Conservation (phyloP, 805 yeast genomes). For the Saccharomycopsis sp. region DNA sequence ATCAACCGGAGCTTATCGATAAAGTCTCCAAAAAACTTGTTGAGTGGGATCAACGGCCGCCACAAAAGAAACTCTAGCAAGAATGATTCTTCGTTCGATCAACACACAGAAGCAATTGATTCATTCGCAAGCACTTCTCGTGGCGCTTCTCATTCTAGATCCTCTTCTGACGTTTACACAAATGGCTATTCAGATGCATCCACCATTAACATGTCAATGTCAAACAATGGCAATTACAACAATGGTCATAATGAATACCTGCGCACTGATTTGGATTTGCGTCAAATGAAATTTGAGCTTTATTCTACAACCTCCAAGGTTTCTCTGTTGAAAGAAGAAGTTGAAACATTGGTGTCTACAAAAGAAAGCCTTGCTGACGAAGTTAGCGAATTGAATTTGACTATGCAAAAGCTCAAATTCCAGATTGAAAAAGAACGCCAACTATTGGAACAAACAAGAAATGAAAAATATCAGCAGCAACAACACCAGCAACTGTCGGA, state of each 20-base stretch:
- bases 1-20: slow-evolving; percentile 29
- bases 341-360: slow-evolving; percentile 39
- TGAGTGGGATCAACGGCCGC: slow-evolving; percentile 23
- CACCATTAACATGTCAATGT: slow-evolving; percentile 2
- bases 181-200: slow-evolving; percentile 27
- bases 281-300: slow-evolving; percentile 35
- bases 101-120: slow-evolving; percentile 28
- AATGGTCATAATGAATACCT: slow-evolving; percentile 24
- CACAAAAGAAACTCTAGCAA: slow-evolving; percentile 11
- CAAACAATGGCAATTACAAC: no score
- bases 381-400: slow-evolving; percentile 28
- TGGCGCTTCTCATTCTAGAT: slow-evolving; percentile 29
- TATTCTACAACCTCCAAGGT: slow-evolving; percentile 33
- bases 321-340: slow-evolving; percentile 38
- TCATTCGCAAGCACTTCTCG: slow-evolving; percentile 32
- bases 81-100: neutral
- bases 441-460: slow-evolving; percentile 1
- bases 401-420: slow-evolving; percentile 14
- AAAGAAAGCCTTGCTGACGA: slow-evolving; percentile 42
- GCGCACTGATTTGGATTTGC: slow-evolving; percentile 30
- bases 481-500: neutral
- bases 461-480: no score
- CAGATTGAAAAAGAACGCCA: slow-evolving; percentile 18
- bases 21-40: slow-evolving; percentile 26
- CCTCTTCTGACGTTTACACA: slow-evolving; percentile 37